Conservation (phyloP, 768 basidiomycete genomes). For the Podaxis carcinomalis region DNA sequence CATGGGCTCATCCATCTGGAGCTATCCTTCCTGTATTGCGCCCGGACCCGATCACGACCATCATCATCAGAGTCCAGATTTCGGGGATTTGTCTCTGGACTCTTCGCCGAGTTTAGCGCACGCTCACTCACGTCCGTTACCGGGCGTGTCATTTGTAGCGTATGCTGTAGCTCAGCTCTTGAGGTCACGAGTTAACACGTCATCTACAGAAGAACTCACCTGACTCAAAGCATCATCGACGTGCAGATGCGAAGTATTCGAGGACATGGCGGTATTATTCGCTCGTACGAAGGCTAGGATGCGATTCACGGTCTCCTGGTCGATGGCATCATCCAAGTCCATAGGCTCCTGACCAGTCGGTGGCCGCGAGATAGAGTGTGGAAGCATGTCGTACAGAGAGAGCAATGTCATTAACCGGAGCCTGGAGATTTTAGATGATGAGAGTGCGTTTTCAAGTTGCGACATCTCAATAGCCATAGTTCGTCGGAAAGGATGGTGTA, state of each 20-base stretch:
- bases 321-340: constrained; percentile 22
- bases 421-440: constrained; percentile 17
- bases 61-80: neutral
- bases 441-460: neutral
- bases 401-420: constrained; percentile 26
- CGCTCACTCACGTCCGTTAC: neutral
- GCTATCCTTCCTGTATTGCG: neutral
- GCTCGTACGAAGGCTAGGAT: constrained; percentile 14
- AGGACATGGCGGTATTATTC: neutral
- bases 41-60: neutral
- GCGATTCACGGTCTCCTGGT: constrained; percentile 35
- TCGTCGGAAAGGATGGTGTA: neutral
- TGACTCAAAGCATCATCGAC: neutral
- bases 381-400: constrained; percentile 27
- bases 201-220: neutral
- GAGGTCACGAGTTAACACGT: neutral
- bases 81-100: neutral
- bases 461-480: constrained; percentile 3
- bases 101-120: neutral
- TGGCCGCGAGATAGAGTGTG: constrained; percentile 27
- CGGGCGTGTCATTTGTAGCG: neutral
- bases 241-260: neutral
- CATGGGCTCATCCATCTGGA: neutral
- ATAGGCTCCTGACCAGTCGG: constrained; percentile 21
- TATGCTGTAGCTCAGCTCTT: neutral